Percentiles rank a stretch among this genome's conserved stretches.
Evolutionary conservation across 225 moss, liverwort and hornwort genomes (phyloP).

Genomic region (Pleurozium schreberi): DNA sequence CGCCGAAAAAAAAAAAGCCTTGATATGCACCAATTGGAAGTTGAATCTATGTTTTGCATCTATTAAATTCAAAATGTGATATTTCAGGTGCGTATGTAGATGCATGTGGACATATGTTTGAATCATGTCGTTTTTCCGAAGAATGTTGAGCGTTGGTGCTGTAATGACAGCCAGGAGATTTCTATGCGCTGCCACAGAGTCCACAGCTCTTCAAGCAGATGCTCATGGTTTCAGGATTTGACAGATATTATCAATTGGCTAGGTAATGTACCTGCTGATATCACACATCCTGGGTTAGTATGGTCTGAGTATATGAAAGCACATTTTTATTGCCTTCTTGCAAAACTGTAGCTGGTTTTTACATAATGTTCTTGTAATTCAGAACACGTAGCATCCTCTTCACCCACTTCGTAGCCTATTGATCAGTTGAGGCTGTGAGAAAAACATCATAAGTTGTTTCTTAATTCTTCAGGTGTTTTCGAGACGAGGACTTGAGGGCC

Average conservation of each 20-base stretch:
- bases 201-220: conserved; percentile 99
- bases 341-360: background rate
- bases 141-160: conserved; percentile 2
- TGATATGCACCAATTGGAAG: too few species aligned
- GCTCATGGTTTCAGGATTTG: conserved; percentile 99
- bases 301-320: background rate
- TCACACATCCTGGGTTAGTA: background rate
- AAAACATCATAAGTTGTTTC: background rate
- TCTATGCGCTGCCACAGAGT: conserved; percentile 97
- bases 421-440: background rate
- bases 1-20: too few species aligned
- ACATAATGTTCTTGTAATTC: background rate
- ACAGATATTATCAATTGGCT: conserved; percentile 98
- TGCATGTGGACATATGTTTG: background rate
- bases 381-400: background rate
- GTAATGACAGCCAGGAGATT: conserved; percentile 68
- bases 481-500: conserved; percentile 97
- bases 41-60: too few species aligned
- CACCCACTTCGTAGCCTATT: background rate
- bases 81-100: background rate
- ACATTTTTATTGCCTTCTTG: background rate
- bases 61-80: background rate
- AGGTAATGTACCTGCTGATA: conserved; percentile 24
- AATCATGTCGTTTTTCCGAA: background rate
- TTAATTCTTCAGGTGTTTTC: conserved; percentile 67